Base-by-base conservation (phyloP, 331 rosid genomes). In the Dryas integrifolia region DNA sequence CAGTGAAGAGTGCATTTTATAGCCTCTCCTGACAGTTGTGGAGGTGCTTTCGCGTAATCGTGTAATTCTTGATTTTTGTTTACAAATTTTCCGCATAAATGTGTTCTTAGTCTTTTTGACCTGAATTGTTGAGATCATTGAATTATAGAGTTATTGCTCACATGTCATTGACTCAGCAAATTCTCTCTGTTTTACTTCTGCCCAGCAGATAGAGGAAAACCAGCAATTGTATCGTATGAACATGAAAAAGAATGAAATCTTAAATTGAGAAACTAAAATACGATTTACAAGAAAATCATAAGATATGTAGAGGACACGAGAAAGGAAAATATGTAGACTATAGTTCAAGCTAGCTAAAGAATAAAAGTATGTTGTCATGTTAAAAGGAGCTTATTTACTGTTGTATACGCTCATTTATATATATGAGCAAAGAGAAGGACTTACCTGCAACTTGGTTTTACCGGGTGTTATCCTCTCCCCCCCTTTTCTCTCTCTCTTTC, bases 11-110 rank as follows among this genome's bases (percentile, higher is more conserved):
- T 48, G 80, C 77, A 55, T 26, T 45, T 38, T 26, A 47, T 18
- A 56, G 80, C 84, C 80, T 80, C 84, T 70, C 80, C 84, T 75
- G 70, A 69, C 56, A 57, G 41, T 56, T 52, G 15, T 70, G 38
- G 84, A 48, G 67, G 70, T 18, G 67, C 14, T 73, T 49, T 64
- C n/a, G 11, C 9, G n/a, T 8, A 9, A 56, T 21, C 41, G 6
- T 59, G 21, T 67, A 9, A 21, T 67, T 15, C 21, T 12, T 45
- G 18, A 44, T 30, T 59, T 67, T 73, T 66, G 61, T 43, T 11
- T 38, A 15, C 74, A 58, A 11, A n/a, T 66, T 75, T 30, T 45
- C 50, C 9, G n/a, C n/a, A 48, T 49, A 59, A 35, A 38, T 30
- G 43, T n/a, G n/a, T 15, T 16, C 24, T 70, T 18, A 30, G 52